Conservation (phyloP, 805 yeast species). For the Suhomyces kilbournensis region DNA sequence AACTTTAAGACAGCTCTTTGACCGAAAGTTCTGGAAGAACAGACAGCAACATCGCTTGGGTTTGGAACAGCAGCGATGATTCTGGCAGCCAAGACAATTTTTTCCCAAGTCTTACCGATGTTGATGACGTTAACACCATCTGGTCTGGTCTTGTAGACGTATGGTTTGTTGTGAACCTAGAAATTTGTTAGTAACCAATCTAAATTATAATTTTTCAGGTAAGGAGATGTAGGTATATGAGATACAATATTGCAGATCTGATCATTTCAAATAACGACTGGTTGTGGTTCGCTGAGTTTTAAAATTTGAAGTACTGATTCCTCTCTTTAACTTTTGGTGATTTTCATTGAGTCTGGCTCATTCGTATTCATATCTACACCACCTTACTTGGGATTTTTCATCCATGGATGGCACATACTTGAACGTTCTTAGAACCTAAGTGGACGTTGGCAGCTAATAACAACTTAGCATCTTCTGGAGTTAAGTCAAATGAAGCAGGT, state of each 20-base stretch:
- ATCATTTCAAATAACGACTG: not conserved
- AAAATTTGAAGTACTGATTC: too few species aligned
- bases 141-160: constrained; percentile 97
- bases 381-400: constrained; percentile 1
- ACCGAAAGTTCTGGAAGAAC: constrained; percentile 98
- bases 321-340: too few species aligned
- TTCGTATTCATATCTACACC: not conserved
- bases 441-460: constrained; percentile 99
- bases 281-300: not conserved
- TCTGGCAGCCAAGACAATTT: constrained; percentile 99
- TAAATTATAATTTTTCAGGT: not conserved
- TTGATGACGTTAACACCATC: constrained; percentile 99
- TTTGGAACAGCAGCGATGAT: constrained; percentile 99
- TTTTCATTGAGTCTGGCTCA: not conserved
- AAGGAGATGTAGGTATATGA: not conserved
- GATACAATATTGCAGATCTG: not conserved
- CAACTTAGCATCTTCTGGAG: constrained; percentile 98
- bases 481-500: constrained; percentile 87
- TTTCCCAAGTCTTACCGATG: constrained; percentile 99
- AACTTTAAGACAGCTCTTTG: constrained; percentile 99
- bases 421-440: constrained; percentile 99
- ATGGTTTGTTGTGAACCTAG: constrained; percentile 93
- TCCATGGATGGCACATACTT: constrained; percentile 57
- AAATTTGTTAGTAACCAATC: constrained; percentile 7
- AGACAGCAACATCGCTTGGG: constrained; percentile 97